Conservation (phyloP, 2,329 filamentous ascomycete genomes). For the Hymenoscyphus linearis region DNA sequence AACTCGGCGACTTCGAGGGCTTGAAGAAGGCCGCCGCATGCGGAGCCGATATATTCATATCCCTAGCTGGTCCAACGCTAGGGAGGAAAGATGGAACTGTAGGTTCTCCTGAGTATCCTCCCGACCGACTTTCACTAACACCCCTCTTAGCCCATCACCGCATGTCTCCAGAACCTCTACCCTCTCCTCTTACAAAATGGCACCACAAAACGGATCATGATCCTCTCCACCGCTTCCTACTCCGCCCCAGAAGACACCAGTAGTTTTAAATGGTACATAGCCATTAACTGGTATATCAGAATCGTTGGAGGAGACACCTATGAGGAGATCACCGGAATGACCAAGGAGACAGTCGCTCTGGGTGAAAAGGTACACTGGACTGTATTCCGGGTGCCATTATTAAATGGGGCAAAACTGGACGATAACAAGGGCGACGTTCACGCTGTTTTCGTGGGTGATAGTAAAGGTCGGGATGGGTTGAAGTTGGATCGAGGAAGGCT, state of each 20-base stretch:
- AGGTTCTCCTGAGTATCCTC: background rate
- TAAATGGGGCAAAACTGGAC: conserved; percentile 18
- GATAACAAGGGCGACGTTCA: conserved; percentile 16
- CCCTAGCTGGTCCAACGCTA: conserved; percentile 23
- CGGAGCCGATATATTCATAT: conserved; percentile 22
- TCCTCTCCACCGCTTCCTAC: conserved; percentile 25
- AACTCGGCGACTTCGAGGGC: conserved; percentile 17
- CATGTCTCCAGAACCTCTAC: conserved; percentile 22
- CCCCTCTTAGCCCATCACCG: conserved; percentile 17
- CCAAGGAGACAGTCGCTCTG: conserved; percentile 20
- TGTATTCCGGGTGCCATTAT: conserved; percentile 22
- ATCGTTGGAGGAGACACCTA: conserved; percentile 22
- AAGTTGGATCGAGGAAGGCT: conserved; percentile 22
- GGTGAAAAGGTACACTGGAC: conserved; percentile 24
- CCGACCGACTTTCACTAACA: background rate
- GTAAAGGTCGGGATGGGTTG: conserved; percentile 21
- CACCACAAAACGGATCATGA: conserved; percentile 19
- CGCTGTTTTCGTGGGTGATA: conserved; percentile 22
- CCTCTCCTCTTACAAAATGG: conserved; percentile 18
- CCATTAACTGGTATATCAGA: conserved; percentile 22
- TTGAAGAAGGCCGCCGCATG: conserved; percentile 21
- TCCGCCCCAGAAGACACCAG: conserved; percentile 19
- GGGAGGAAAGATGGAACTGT: conserved; percentile 20
- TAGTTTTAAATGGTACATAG: conserved; percentile 20
- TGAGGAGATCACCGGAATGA: conserved; percentile 19